Conservation (phyloP, 2,329 filamentous ascomycete genomes). For the Lasiodiplodia citricola region DNA sequence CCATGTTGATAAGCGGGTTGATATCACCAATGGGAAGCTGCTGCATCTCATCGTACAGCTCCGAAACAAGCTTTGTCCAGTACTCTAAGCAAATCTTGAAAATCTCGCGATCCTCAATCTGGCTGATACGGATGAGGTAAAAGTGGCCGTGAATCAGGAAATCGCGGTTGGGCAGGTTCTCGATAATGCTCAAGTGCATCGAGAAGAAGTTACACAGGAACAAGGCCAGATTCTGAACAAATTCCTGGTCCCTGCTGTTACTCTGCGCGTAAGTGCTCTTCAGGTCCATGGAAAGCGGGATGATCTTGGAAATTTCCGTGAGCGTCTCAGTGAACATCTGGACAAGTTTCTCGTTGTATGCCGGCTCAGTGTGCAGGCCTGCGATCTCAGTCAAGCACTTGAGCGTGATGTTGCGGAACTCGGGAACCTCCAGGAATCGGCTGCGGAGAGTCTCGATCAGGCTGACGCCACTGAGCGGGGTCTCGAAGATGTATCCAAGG, state of each 20-base stretch:
- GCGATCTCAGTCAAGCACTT: conserved; percentile 98
- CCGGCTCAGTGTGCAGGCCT: conserved; percentile 82
- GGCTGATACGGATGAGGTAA: conserved; percentile 96
- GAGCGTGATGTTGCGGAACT: conserved; percentile 95
- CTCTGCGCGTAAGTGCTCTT: conserved; percentile 90
- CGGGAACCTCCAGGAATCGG: conserved; percentile 88
- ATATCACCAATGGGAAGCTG: conserved; percentile 90
- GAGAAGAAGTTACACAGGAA: conserved; percentile 98
- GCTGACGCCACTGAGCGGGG: conserved; percentile 61
- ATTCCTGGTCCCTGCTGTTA: conserved; percentile 93
- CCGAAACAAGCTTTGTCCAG: conserved; percentile 97
- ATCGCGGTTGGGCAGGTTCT: conserved; percentile 93
- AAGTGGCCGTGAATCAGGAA: conserved; percentile 96
- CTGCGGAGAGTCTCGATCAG: conserved; percentile 94
- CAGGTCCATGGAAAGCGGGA: conserved; percentile 86
- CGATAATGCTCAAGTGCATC: conserved; percentile 86
- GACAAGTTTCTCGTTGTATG: conserved; percentile 93
- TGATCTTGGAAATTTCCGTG: conserved; percentile 89
- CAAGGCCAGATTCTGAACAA: conserved; percentile 93
- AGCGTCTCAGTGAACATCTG: conserved; percentile 98
- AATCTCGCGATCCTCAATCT: conserved; percentile 98
- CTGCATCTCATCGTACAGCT: conserved; percentile 99
- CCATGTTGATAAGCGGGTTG: conserved; percentile 85
- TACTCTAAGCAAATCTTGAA: conserved; percentile 99
- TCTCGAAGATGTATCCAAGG: conserved; percentile 98